A percentile compares a stretch with the other conserved stretches of the same genome.
Conservation (phyloP, 495 filamentous ascomycete genomes). For the Neurospora sp. region DNA sequence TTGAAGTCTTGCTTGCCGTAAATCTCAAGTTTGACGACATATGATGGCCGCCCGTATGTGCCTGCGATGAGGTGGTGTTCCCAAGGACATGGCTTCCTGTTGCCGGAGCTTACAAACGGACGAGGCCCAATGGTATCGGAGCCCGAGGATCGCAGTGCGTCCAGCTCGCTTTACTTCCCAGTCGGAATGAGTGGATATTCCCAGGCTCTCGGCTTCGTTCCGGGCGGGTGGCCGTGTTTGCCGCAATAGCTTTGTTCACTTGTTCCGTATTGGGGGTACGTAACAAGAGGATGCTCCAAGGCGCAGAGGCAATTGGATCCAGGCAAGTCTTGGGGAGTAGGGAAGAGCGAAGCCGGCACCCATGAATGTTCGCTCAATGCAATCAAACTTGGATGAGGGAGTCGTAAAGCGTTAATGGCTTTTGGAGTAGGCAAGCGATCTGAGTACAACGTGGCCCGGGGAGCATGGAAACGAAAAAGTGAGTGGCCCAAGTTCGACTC, state of each 20-base stretch:
- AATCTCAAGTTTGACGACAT: conserved; percentile 20
- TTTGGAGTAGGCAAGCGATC: neutral
- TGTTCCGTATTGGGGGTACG: neutral
- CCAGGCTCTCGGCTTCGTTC: neutral
- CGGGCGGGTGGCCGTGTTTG: neutral
- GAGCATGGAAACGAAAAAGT: neutral
- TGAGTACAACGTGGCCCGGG: neutral
- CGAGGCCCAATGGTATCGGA: conserved; percentile 6
- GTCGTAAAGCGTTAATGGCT: neutral
- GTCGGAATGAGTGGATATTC: neutral
- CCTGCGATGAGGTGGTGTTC: conserved; percentile 6
- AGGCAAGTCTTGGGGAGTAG: neutral
- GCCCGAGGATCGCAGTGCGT: neutral
- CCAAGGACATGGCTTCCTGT: conserved; percentile 16
- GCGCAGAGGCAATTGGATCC: neutral
- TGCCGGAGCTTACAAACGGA: conserved; percentile 14
- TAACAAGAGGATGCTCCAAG: neutral
- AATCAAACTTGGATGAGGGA: neutral
- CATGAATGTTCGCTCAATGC: neutral
- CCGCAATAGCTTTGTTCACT: neutral
- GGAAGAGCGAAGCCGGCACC: neutral
- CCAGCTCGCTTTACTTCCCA: neutral
- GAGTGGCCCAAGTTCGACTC: neutral
- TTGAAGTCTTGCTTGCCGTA: conserved; percentile 18
- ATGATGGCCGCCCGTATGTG: conserved; percentile 6